Base-by-base conservation (phyloP, 1,139 yeast genomes). In the Pichia sp. region DNA sequence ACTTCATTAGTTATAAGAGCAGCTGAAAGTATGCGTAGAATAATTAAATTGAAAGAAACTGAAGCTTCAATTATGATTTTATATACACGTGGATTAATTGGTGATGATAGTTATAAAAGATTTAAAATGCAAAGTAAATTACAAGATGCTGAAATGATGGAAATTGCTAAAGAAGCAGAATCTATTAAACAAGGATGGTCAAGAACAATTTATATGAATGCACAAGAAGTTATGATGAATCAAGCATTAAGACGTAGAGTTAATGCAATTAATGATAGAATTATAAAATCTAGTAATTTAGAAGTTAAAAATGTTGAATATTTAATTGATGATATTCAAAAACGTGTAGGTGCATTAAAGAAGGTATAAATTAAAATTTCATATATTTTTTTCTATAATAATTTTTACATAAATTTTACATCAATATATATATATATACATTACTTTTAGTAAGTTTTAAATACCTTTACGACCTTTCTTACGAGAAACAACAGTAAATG, bases 151-250 rank as follows among this genome's bases (percentile, higher is more conserved):
- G 98, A 92, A 61, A 69, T 92, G 55, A 77, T 81, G 61, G 90
- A 83, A 47, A 73, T 89, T 45, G 82, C 85, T n/a, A 68, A 63
- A 46, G 96, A 87, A 64, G 87, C 95, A 40, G 89, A 87, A 59
- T 54, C 66, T 20, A 69, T 76, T 55, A 86, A 86, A 60, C 76
- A 79, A 42, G 94, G 87, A 27, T 90, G 97, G 96, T 77, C 82
- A 7, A 83, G 78, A 54, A 68, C 74, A 43, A 78, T 87, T 57
- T 84, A 89, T 61, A 83, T 84, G 11, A 77, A 84, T 22, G 86
- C 92, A 31, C 92, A 84, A 58, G 97, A 92, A 60, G 82, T 92
- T 40, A 87, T 96, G 53, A 86, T 87, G 65, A 90, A 90, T 61
- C 95, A 86, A 64, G 96, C 96, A 0, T 71, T 92, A 46, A 77